phyloP scores from a whole-genome alignment of 1,139 yeast species.

The Hansenula anomala region DNA sequence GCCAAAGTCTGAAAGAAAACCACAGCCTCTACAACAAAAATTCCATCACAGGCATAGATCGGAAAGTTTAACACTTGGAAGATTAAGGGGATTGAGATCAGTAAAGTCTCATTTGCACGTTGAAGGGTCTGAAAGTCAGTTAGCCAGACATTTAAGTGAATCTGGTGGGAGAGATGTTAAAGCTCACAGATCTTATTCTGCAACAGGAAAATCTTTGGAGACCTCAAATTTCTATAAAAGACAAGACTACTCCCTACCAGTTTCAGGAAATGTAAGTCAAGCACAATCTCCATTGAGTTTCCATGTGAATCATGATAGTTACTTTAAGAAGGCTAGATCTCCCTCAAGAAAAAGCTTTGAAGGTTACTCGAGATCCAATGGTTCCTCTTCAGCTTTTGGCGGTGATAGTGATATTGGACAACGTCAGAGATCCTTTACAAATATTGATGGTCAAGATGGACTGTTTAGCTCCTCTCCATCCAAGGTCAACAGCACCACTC shows the following conservation, averaged over 20 bases:
- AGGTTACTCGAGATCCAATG: neutral
- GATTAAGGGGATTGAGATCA: slow-evolving; percentile 12
- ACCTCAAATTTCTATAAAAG: neutral
- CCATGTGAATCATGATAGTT: slow-evolving; percentile 4
- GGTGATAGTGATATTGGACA: neutral
- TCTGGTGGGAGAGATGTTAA: slow-evolving; percentile 4
- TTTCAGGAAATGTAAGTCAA: slow-evolving; percentile 6
- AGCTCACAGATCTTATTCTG: slow-evolving; percentile 18
- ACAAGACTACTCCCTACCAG: slow-evolving; percentile 6
- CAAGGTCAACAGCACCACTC: neutral
- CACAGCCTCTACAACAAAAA: slow-evolving; percentile 1
- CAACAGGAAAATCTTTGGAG: slow-evolving; percentile 9
- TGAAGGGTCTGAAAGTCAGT: neutral
- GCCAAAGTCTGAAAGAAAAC: neutral
- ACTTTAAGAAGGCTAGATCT: slow-evolving; percentile 5
- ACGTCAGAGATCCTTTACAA: neutral
- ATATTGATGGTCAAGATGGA: slow-evolving; percentile 1
- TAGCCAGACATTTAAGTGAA: neutral
- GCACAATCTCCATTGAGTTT: slow-evolving; percentile 11
- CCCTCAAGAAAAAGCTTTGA: slow-evolving; percentile 1
- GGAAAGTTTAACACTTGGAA: slow-evolving; percentile 15
- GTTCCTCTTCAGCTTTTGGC: neutral
- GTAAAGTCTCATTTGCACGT: slow-evolving; percentile 14
- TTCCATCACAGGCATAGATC: slow-evolving; percentile 21
- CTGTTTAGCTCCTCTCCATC: neutral